Percentiles rank a stretch among this genome's conserved stretches.
Evolutionary conservation across 2,329 filamentous ascomycete species (phyloP).

Genomic region (Elsinoe batatas): DNA sequence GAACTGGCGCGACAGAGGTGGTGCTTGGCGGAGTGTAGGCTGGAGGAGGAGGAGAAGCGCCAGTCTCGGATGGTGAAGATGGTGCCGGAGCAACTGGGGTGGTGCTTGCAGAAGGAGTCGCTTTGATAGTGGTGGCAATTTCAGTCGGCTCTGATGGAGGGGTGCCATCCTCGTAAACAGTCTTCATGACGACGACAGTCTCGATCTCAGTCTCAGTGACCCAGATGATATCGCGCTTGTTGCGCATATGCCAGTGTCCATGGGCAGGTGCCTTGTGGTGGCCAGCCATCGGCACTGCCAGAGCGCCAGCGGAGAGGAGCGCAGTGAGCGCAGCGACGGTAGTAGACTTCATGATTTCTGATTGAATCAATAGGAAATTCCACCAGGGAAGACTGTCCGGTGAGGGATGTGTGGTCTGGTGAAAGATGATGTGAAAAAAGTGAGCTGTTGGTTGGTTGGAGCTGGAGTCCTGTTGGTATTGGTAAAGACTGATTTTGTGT

Average conservation of each 20-base stretch:
- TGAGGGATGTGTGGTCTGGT: not conserved
- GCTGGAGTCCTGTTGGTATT: not conserved
- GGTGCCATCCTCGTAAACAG: constrained; percentile 35
- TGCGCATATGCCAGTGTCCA: constrained; percentile 11
- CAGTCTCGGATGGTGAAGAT: constrained; percentile 10
- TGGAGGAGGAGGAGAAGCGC: constrained; percentile 14
- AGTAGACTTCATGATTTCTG: constrained; percentile 8
- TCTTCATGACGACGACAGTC: constrained; percentile 42
- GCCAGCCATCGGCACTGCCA: constrained; percentile 13
- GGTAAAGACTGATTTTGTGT: not conserved
- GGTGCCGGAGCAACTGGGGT: constrained; percentile 13
- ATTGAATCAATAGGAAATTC: not conserved
- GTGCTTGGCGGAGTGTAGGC: constrained; percentile 19
- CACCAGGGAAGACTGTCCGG: constrained; percentile 1
- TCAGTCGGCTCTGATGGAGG: constrained; percentile 19
- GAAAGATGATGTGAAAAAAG: no score
- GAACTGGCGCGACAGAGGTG: constrained; percentile 20
- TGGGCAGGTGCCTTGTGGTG: constrained; percentile 4
- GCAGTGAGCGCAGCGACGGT: constrained; percentile 11
- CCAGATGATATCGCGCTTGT: constrained; percentile 39
- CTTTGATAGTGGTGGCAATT: constrained; percentile 17
- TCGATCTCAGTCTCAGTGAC: constrained; percentile 40
- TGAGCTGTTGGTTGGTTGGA: not conserved
- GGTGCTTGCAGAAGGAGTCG: constrained; percentile 13
- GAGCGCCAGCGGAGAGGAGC: constrained; percentile 11